Conservation (phyloP, 306 rosid species). For the Sindora glabra region DNA sequence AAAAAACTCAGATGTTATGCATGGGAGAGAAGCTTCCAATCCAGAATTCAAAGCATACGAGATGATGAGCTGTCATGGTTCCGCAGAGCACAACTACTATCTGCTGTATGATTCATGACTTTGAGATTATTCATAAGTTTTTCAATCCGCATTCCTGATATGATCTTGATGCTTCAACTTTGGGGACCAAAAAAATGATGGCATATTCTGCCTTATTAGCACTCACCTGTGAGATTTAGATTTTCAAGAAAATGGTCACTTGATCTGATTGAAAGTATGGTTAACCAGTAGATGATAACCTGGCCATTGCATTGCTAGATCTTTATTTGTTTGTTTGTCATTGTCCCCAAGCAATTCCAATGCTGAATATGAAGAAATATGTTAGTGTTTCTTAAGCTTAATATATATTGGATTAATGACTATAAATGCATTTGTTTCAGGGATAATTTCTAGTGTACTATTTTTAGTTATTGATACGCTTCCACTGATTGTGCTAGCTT, state of each 20-base stretch:
- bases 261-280: background rate
- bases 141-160: too few relatives aligned
- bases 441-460: background rate
- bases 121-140: background rate
- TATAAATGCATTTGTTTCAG: background rate
- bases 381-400: background rate
- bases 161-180: too few relatives aligned
- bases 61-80: constrained; percentile 61
- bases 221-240: background rate
- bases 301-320: background rate
- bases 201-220: background rate
- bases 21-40: constrained; percentile 81
- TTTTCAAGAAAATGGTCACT: background rate
- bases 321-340: background rate
- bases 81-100: constrained; percentile 59
- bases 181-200: background rate
- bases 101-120: constrained; percentile 46
- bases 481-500: background rate
- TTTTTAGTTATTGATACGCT: background rate
- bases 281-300: background rate
- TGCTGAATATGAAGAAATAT: background rate
- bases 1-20: constrained; percentile 73
- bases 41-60: constrained; percentile 59
- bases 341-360: background rate
- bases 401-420: background rate